These are phyloP conservation scores for Puccinia novopanici DNA, from an alignment of 1,284 basidiomycete genomes.

Conservation along the genomic window DNA sequence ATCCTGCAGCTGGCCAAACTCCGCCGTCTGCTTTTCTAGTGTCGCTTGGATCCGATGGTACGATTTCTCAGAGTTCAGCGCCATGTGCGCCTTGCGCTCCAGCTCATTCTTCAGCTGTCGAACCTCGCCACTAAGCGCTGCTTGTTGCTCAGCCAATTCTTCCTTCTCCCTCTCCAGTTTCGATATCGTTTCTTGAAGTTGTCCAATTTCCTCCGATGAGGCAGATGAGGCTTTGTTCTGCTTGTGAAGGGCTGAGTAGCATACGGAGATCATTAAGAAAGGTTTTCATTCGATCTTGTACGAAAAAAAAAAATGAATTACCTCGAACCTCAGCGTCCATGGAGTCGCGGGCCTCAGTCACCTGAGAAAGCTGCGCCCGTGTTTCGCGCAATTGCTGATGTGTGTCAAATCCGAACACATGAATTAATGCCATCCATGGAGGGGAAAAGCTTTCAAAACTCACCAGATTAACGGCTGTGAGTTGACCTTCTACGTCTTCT, in stretches of 20 bases:
- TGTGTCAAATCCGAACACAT: not conserved
- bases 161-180: constrained; percentile 34
- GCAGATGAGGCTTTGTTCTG: constrained; percentile 13
- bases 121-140: constrained; percentile 13
- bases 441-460: not conserved
- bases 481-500: constrained; percentile 8
- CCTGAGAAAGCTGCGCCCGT: constrained; percentile 38
- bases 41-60: constrained; percentile 27
- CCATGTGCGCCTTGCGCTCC: not conserved
- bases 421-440: not conserved
- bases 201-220: constrained; percentile 28
- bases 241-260: constrained; percentile 26
- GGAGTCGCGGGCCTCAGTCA: constrained; percentile 36
- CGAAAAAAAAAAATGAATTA: not conserved
- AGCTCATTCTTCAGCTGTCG: constrained; percentile 12
- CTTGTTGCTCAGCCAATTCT: constrained; percentile 21
- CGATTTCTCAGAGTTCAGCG: constrained; percentile 22
- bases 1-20: constrained; percentile 5
- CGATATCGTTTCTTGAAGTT: constrained; percentile 26
- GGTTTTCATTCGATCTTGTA: not conserved
- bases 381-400: constrained; percentile 32
- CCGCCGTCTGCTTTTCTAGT: constrained; percentile 18
- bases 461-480: constrained; percentile 26
- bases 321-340: constrained; percentile 44
- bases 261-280: not conserved